Base-by-base conservation (phyloP, 1,284 basidiomycete genomes). In the Porodaedalea pini region DNA sequence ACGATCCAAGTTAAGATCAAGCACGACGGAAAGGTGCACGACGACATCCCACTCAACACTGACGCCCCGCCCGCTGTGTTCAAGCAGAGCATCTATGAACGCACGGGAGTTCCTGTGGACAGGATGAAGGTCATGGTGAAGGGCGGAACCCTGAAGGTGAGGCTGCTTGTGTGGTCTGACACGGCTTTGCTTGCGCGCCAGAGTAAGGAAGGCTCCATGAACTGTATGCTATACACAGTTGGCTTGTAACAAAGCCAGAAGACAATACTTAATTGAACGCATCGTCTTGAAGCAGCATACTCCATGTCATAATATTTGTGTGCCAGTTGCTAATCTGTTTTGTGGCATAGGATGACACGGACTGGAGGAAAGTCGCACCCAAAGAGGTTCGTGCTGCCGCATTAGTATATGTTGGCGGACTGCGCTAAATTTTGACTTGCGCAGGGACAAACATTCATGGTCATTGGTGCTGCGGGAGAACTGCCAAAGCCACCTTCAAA, bases 81-180 rank as follows among this genome's bases (percentile, higher is more conserved):
- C 80, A 97, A 97, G 71, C 81, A 92, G 65, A 76, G 83, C 2
- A 80, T 98, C 47, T 90, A 91, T 66, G 79, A 87, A 57, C 75
- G 79, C 41, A 98, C 94, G 0, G 93, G 93, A 8, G 88, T 98
- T 3, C 93, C 94, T 10, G 71, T 82, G 51, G 93, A 95, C 66
- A 81, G 94, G 50, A 95, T 97, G 90, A 99, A 98, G 73, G 90
- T 98, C 62, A 95, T 98, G 90, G 80, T 96, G 70, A 98, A 97
- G 70, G 92, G 92, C 49, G 92, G 92, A n/a, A 80, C 92, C 64
- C 80, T 97, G 69, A 94, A 93, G 81, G 90, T 88, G 15, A 41
- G 65, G 2, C 21, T 44, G 41, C 21, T 17, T n/a, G 25, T 32
- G 41, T 47, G 13, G 27, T 19, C 10, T 37, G 10, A 31, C 29